Evolutionary conservation across 129 eudicot species (phyloP), one percentile per base, ranked within the genome.

Genomic region (Chrysanthemum lavandulifolium): DNA sequence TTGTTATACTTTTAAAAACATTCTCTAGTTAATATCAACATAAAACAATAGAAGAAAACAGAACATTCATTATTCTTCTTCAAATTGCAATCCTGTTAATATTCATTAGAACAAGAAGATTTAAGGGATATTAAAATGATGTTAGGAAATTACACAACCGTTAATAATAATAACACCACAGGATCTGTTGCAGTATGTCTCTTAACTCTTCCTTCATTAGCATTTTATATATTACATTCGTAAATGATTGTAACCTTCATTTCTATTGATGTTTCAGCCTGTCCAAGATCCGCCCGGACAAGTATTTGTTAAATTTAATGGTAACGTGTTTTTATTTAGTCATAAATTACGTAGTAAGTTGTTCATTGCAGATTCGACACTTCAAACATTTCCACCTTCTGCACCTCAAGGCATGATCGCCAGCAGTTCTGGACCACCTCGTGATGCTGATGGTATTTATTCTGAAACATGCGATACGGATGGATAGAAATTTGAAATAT

Each of bases 121-220:
- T 19, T 19, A 19, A 19, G 21, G 21, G 21, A 19, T 19, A 19
- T 19, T 19, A 19, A 87, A 87, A 89, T 89, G 97, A 89, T 87
- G 98, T 89, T 96, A 78, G 82, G 96, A 81, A 89, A 87, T 67
- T 89, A 93, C 67, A 80, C 96, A 11, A 58, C 87, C 68, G 67
- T 89, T 49, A 89, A 85, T 54, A 83, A 76, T 61, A 86, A 89
- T 27, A 19, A 19, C 21, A 19, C 21, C 54, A 18, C 85, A 68
- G 89, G 96, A 93, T 89, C 97, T 76, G 97, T 93, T 16, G 87
- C 96, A 56, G 98, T 90, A 45, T 21, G 9, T 75, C 36, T 50
- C 56, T 0, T 52, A 21, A 50, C 10, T 36, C 4, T 29, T 29
- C 33, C 5, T 29, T 29, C 64, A 4, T 45, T 54, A 49, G 36